phyloP scores from a whole-genome alignment of 2,329 filamentous ascomycete species.

The Aschersonia sp. region DNA sequence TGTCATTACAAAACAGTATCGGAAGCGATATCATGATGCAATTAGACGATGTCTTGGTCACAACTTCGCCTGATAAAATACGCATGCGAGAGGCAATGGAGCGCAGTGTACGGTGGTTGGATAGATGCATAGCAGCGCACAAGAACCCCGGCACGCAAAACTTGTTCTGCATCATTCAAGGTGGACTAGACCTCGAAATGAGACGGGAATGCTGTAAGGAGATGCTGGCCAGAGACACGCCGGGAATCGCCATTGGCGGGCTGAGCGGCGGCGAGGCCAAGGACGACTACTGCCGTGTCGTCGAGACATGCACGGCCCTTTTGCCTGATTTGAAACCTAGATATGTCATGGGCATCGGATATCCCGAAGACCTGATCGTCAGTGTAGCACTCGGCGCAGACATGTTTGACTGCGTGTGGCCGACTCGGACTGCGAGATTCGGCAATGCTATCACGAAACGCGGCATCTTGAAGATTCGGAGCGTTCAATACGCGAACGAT shows the following conservation, averaged over 20 bases:
- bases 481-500: conserved; percentile 61
- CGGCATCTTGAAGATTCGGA: conserved; percentile 75
- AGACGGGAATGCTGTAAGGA: conserved; percentile 67
- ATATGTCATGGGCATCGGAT: conserved; percentile 98
- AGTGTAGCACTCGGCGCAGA: conserved; percentile 89
- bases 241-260: conserved; percentile 91
- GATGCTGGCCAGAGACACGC: conserved; percentile 85
- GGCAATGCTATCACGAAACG: conserved; percentile 78
- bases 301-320: conserved; percentile 69
- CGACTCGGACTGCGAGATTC: conserved; percentile 87
- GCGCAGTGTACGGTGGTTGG: conserved; percentile 86
- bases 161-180: conserved; percentile 97
- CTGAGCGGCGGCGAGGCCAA: conserved; percentile 93
- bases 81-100: conserved; percentile 94
- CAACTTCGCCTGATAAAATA: conserved; percentile 75
- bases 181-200: conserved; percentile 79
- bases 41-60: conserved; percentile 93
- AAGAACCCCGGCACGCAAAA: conserved; percentile 73
- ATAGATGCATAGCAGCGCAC: conserved; percentile 86
- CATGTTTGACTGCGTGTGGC: conserved; percentile 99
- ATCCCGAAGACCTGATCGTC: conserved; percentile 89
- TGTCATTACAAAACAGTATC: conserved; percentile 89
- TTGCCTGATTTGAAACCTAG: conserved; percentile 87
- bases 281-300: conserved; percentile 79
- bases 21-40: conserved; percentile 99